phyloP scores from a whole-genome alignment of 169 alveolate species.

The Cryptosporidium sp. region DNA sequence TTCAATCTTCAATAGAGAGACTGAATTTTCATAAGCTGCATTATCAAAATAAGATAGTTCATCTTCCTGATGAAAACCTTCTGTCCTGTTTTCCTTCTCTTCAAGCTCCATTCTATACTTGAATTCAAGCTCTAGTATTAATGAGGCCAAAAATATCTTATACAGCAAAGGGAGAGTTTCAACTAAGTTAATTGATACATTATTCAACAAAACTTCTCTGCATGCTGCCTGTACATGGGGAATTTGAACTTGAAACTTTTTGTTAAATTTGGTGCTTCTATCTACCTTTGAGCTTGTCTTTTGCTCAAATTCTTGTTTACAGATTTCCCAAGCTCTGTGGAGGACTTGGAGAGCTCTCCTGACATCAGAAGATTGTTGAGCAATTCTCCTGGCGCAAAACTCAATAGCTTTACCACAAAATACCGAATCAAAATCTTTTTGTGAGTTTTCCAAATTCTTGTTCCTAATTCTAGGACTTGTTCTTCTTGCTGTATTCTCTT shows the following conservation, averaged over 20 bases:
- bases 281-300: not conserved
- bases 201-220: conserved; percentile 33
- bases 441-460: not conserved
- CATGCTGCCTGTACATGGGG: conserved; percentile 62
- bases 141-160: conserved; percentile 35
- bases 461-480: conserved; percentile 1
- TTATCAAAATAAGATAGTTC: not conserved
- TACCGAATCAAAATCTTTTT: not conserved
- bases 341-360: conserved; percentile 73
- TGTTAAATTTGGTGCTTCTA: not conserved
- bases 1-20: conserved; percentile 8
- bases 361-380: conserved; percentile 74
- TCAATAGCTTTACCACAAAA: conserved; percentile 70
- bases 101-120: not conserved
- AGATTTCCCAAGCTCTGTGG: conserved; percentile 65
- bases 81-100: not conserved
- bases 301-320: conserved; percentile 18
- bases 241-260: conserved; percentile 26
- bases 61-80: not conserved
- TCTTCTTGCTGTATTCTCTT: not conserved
- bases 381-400: conserved; percentile 67
- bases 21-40: not conserved
- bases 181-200: conserved; percentile 4
- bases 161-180: conserved; percentile 32
- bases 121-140: conserved; percentile 27